These are phyloP conservation scores for Phytophthora pistaciae DNA, from an alignment of 352 stramenopile genomes.

Conservation along the genomic window DNA sequence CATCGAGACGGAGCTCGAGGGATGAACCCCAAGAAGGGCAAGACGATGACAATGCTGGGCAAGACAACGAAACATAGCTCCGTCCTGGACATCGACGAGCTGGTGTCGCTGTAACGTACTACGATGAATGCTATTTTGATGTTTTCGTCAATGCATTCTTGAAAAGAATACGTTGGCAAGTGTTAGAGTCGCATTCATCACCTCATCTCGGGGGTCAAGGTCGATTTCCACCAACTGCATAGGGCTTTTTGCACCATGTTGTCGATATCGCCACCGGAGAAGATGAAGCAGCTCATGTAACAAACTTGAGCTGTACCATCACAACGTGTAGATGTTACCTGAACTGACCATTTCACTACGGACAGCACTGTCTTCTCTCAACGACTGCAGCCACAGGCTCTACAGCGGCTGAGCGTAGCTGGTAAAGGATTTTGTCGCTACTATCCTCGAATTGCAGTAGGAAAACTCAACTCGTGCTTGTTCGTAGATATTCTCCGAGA, in stretches of 20 bases:
- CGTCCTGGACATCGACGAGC: slow-evolving; percentile 3
- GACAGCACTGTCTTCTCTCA: slow-evolving; percentile 55
- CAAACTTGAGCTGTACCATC: too few relatives aligned
- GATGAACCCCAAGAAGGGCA: slow-evolving; percentile 13
- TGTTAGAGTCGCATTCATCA: neutral
- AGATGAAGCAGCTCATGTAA: slow-evolving; percentile 70
- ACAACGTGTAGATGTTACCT: neutral
- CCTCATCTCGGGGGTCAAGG: too few relatives aligned
- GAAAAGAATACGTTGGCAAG: slow-evolving; percentile 5
- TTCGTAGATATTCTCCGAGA: slow-evolving; percentile 66
- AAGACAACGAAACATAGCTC: slow-evolving; percentile 25
- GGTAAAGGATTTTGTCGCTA: slow-evolving; percentile 27
- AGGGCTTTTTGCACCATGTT: slow-evolving; percentile 34
- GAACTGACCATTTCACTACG: neutral
- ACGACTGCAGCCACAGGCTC: slow-evolving; percentile 44
- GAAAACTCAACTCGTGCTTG: neutral
- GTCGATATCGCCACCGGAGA: slow-evolving; percentile 47
- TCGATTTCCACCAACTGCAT: neutral
- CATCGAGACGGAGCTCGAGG: slow-evolving; percentile 15
- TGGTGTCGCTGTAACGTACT: slow-evolving; percentile 28
- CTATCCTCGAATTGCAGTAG: neutral
- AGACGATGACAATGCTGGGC: slow-evolving; percentile 21
- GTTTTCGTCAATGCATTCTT: neutral
- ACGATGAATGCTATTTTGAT: slow-evolving; percentile 33
- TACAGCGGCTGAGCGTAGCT: slow-evolving; percentile 59